Conservation (phyloP, 2,329 filamentous ascomycete species). For the Colletotrichum viniferum region DNA sequence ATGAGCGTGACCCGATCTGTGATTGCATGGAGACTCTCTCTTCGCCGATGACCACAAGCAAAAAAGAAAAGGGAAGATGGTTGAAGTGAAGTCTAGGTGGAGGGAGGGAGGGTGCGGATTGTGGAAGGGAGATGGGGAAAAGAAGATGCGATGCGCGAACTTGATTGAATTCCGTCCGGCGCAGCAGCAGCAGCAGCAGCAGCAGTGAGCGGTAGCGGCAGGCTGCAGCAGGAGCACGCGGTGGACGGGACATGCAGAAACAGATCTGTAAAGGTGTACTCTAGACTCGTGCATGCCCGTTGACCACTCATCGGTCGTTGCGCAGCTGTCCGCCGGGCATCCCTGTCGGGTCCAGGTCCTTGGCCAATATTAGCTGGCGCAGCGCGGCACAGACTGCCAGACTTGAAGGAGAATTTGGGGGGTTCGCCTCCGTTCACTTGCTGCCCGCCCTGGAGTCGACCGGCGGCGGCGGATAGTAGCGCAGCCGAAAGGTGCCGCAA, state of each 20-base stretch:
- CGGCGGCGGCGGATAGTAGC: slow-evolving; percentile 15
- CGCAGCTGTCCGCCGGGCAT: not conserved
- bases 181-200: not conserved
- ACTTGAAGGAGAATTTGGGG: not conserved
- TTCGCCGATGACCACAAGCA: not conserved
- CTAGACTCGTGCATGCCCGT: not conserved
- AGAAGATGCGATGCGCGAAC: not conserved
- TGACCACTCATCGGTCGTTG: not conserved
- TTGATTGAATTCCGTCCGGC: not conserved
- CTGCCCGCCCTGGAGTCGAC: not conserved
- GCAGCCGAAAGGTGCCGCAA: slow-evolving; percentile 15
- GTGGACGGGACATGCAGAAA: not conserved
- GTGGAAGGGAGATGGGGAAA: not conserved
- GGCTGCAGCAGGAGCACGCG: not conserved
- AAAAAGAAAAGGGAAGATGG: not conserved
- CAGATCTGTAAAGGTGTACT: slow-evolving; percentile 8
- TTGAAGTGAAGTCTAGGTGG: not conserved
- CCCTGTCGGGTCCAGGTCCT: not conserved
- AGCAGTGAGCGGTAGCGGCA: not conserved
- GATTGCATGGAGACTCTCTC: slow-evolving; percentile 6
- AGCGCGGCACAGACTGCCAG: slow-evolving; percentile 3
- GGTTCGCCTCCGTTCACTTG: not conserved
- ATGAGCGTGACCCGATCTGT: not conserved
- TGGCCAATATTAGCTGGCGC: slow-evolving; percentile 7
- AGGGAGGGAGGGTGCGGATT: not conserved